Base-by-base conservation (phyloP, 2,329 filamentous ascomycete species). In the Pseudogymnoascus sp. region DNA sequence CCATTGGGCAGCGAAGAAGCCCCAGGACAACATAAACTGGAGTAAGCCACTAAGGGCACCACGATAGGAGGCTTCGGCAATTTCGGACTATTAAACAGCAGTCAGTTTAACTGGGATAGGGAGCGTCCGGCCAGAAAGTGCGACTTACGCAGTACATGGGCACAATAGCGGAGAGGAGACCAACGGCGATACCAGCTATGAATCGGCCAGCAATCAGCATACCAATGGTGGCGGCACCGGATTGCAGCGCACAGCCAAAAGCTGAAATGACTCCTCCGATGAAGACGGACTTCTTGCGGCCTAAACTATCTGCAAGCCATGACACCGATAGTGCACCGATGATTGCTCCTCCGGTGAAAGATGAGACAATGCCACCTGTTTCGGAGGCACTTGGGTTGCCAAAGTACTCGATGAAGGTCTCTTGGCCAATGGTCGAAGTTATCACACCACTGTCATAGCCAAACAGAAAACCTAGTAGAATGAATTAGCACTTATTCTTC, bases 101-200 rank as follows among this genome's bases (percentile, higher is more conserved):
- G 70, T 84, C 83, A 87, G 67, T 89, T 81, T 74, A 45, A 85
- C 77, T 28, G 85, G 81, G 1, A 89, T 85, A 69, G 86, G 86
- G 54, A 84, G 66, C 5, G 11, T 6, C 14, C 7, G 14, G 21
- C 13, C 14, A 51, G 21, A 28, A 51, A 28, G 23, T 28, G 45
- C 23, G 23, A 68, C 73, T 63, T 69, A 76, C 73, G 63, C 77
- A 78, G 67, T 80, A 81, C 65, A 80, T 77, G 1, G 79, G 79
- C 34, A 80, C 76, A 0, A 75, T 78, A 8, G 76, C 73, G 1
- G 78, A 78, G 65, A 81, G 74, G 37, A 79, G 71, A 5, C 80
- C 80, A 21, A 81, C 75, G 0, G 79, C 80, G 13, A 80, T 64
- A 5, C 80, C 80, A 19, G 78, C 79, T 63, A 81, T 78, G 67